These are phyloP conservation scores for Cladosporium sp. DNA, from an alignment of 2,329 filamentous ascomycete species.

Conservation along the genomic window DNA sequence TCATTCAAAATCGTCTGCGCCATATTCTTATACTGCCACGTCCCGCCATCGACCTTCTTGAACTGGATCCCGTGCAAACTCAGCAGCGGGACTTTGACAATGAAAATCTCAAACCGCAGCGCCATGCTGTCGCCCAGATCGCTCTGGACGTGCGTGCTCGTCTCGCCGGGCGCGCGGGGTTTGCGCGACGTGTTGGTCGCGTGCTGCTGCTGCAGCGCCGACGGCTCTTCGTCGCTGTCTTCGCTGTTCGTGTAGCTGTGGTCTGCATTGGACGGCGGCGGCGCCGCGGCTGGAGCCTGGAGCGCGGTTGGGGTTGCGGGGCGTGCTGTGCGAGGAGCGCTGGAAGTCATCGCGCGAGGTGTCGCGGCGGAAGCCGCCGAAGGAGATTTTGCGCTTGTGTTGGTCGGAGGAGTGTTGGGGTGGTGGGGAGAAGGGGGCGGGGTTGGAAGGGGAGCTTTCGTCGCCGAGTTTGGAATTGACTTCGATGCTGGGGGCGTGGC, in stretches of 20 bases:
- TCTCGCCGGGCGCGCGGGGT: constrained; percentile 69
- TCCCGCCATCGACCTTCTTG: constrained; percentile 92
- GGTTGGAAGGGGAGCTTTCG: constrained; percentile 48
- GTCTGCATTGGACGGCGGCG: constrained; percentile 69
- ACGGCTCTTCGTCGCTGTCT: constrained; percentile 28
- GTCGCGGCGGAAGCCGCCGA: constrained; percentile 64
- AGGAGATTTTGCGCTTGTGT: constrained; percentile 77
- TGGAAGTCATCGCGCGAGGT: constrained; percentile 63
- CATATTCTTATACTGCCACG: constrained; percentile 99
- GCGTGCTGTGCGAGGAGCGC: constrained; percentile 38
- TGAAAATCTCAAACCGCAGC: constrained; percentile 90
- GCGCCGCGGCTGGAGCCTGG: constrained; percentile 36
- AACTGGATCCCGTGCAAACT: constrained; percentile 95
- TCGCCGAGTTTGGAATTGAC: constrained; percentile 50
- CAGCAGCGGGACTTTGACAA: constrained; percentile 93
- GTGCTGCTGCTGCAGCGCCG: constrained; percentile 14
- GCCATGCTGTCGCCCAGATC: constrained; percentile 82
- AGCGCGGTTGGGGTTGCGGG: constrained; percentile 38
- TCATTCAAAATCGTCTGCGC: constrained; percentile 91
- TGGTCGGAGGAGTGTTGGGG: constrained; percentile 43
- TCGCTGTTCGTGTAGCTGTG: constrained; percentile 67
- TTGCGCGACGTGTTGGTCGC: constrained; percentile 20
- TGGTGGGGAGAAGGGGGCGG: constrained; percentile 48
- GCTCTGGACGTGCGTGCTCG: constrained; percentile 84
- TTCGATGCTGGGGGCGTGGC: constrained; percentile 85